Evolutionary conservation across 1,284 basidiomycete genomes (phyloP), one percentile per base, ranked within the genome.

Genomic region (Abortiporus biennis): DNA sequence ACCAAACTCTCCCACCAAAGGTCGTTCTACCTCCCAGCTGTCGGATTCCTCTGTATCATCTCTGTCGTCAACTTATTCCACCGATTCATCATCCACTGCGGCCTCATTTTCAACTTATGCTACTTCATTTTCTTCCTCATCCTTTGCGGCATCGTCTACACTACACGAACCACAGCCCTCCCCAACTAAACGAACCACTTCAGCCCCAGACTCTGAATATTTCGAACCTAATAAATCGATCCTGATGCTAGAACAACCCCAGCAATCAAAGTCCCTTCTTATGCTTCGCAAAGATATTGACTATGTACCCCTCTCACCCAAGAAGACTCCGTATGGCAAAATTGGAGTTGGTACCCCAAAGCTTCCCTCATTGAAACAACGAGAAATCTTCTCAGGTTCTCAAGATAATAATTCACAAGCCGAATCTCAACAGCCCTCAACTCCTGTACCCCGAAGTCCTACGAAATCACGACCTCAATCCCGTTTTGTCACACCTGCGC

Each of bases 271-370:
- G 6, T 64, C 72, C n/a, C 65, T 83, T 46, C 64, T 76, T 54
- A 74, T 85, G 74, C 64, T 86, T 17, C 70, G 68, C 32, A 78
- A 68, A 43, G 85, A 87, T n/a, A 68, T 85, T 3, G 84, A 87
- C 40, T 85, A 74, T 45, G 69, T 75, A 15, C 84, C 84, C 0
- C 63, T 71, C 42, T 87, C 80, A 46, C 85, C 85, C 0, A 77
- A 76, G 58, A 84, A 80, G 52, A 56, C 61, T 8, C 60, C 64
- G 36, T 40, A 61, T 37, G 53, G 59, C 5, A 58, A 58, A 21
- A 51, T 68, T 21, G 63, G 59, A 2, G 52, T 65, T 2, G 64
- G 60, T 17, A 57, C 53, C 3, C 54, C 57, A 13, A 56, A 51
- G 37, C 39, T 30, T 9, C 29, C 30, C 9, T 40, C 31, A 19